These are phyloP conservation scores for Pseudozyma tsukubaensis DNA, from an alignment of 1,284 basidiomycete genomes.

Conservation along the genomic window DNA sequence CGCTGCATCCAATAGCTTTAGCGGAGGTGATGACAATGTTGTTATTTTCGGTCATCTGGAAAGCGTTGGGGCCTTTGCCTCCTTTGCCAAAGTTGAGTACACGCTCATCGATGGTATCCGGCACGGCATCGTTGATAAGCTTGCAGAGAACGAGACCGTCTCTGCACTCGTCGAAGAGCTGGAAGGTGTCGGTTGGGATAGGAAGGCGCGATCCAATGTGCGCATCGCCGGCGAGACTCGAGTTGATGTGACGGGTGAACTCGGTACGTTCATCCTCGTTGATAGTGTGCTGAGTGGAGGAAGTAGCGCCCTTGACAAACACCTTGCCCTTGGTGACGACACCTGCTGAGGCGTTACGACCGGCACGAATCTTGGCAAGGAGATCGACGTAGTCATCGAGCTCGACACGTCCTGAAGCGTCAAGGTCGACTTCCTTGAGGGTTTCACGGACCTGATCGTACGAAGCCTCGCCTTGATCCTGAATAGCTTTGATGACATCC, in stretches of 20 bases:
- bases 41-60: constrained; percentile 99
- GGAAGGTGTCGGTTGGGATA: constrained; percentile 97
- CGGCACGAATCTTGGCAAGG: constrained; percentile 79
- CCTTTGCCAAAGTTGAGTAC: constrained; percentile 79
- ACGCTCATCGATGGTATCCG: constrained; percentile 98
- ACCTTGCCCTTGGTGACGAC: constrained; percentile 79
- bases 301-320: constrained; percentile 92
- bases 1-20: constrained; percentile 96
- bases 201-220: constrained; percentile 87
- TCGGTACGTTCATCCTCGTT: constrained; percentile 96
- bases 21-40: constrained; percentile 98
- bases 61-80: constrained; percentile 78
- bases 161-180: constrained; percentile 94
- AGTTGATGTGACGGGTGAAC: constrained; percentile 98
- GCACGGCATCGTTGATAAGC: constrained; percentile 98
- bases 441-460: constrained; percentile 74
- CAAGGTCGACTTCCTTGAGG: constrained; percentile 91
- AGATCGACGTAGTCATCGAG: constrained; percentile 98
- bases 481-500: constrained; percentile 63
- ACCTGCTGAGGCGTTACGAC: constrained; percentile 70
- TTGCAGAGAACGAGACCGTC: constrained; percentile 97
- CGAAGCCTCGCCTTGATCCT: constrained; percentile 58
- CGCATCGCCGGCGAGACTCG: constrained; percentile 86
- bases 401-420: constrained; percentile 94
- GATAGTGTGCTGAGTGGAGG: constrained; percentile 96